Percentiles rank a stretch among this genome's conserved stretches.
phyloP scores from a whole-genome alignment of 2,329 filamentous ascomycete genomes.

The Penicillium griseofulvum region DNA sequence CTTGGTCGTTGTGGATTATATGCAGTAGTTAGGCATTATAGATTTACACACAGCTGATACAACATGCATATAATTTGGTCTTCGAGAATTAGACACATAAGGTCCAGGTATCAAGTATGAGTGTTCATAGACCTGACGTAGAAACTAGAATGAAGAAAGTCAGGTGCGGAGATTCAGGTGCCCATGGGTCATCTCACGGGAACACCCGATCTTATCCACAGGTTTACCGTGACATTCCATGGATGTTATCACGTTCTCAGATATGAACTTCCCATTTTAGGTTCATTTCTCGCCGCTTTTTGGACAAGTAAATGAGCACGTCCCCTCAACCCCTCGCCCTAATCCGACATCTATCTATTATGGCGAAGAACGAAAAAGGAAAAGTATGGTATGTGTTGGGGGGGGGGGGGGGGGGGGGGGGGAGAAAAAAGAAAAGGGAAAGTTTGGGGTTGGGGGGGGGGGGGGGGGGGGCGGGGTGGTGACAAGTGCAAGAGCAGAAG shows the following conservation, averaged over 20 bases:
- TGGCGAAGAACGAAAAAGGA: not conserved
- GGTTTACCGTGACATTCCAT: constrained; percentile 2
- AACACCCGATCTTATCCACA: constrained; percentile 13
- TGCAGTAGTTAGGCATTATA: not conserved
- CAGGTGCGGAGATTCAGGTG: not conserved
- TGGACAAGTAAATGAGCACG: not conserved
- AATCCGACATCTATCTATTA: not conserved
- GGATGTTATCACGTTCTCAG: not conserved
- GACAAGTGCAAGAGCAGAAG: too few relatives aligned
- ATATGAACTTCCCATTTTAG: not conserved
- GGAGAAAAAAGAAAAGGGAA: too few relatives aligned
- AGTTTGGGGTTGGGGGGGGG: too few relatives aligned
- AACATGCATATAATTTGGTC: too few relatives aligned
- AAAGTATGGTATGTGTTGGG: too few relatives aligned
- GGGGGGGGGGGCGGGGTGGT: too few relatives aligned
- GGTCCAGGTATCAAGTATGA: not conserved
- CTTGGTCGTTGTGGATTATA: not conserved
- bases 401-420: too few relatives aligned
- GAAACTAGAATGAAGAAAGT: not conserved
- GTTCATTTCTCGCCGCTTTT: not conserved
- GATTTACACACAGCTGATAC: not conserved
- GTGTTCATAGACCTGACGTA: not conserved
- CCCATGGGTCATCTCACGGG: constrained; percentile 14
- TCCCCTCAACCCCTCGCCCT: not conserved
- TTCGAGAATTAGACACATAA: not conserved